Conservation (phyloP, 2,329 filamentous ascomycete genomes). For the Chaetomiaceae sp. region DNA sequence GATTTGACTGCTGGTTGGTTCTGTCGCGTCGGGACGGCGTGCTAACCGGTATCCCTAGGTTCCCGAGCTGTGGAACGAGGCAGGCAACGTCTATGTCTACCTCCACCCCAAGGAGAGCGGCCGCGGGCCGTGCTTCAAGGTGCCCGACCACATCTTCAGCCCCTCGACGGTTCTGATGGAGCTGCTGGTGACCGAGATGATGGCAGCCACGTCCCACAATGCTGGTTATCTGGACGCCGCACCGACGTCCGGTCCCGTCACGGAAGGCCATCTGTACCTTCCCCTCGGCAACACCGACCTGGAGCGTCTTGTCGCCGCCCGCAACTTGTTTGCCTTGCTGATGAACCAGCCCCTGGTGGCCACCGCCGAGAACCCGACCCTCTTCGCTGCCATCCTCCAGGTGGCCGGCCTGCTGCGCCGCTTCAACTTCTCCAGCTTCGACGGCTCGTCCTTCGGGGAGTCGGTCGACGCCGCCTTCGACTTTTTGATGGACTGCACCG, state of each 20-base stretch:
- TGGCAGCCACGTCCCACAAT: constrained; percentile 31
- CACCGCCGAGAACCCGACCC: constrained; percentile 47
- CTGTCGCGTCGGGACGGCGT: constrained; percentile 10
- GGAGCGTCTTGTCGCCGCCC: constrained; percentile 53
- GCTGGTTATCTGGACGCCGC: constrained; percentile 42
- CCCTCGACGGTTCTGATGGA: constrained; percentile 53
- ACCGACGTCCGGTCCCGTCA: constrained; percentile 34
- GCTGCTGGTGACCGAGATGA: constrained; percentile 45
- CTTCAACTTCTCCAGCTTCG: constrained; percentile 53
- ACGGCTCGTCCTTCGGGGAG: constrained; percentile 56
- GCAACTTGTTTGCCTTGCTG: constrained; percentile 64
- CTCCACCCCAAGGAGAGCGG: constrained; percentile 49
- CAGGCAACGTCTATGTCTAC: constrained; percentile 54
- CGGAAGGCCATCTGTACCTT: constrained; percentile 51
- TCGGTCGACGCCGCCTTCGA: constrained; percentile 62
- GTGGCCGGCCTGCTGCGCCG: constrained; percentile 51
- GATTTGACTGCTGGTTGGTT: neutral
- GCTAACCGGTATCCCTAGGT: constrained; percentile 39
- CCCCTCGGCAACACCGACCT: constrained; percentile 46
- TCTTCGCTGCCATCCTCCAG: constrained; percentile 52
- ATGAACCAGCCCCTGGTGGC: constrained; percentile 60
- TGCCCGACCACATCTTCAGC: constrained; percentile 50
- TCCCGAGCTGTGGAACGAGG: constrained; percentile 62
- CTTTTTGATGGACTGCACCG: constrained; percentile 72
- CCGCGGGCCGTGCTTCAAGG: constrained; percentile 56